phyloP scores from a whole-genome alignment of 352 stramenopile genomes.

The Saprolegnia parasitica region DNA sequence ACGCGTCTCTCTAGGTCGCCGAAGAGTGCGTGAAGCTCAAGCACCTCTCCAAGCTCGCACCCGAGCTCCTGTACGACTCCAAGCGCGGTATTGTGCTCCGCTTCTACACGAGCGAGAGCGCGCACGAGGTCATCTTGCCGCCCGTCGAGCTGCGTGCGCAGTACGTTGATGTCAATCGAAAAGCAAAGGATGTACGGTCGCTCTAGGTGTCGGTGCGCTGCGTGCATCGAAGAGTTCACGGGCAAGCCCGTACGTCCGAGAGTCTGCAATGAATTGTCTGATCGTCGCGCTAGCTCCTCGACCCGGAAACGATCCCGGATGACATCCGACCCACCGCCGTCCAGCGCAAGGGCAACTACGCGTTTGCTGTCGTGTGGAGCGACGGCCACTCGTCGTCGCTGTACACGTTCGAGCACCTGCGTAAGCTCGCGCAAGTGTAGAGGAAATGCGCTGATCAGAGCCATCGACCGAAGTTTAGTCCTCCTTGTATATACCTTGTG shows the following conservation, averaged over 20 bases:
- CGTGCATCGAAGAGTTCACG: constrained; percentile 86
- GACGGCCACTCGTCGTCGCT: constrained; percentile 95
- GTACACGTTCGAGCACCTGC: constrained; percentile 93
- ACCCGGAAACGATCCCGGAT: constrained; percentile 59
- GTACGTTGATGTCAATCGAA: constrained; percentile 33
- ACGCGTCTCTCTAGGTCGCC: constrained; percentile 45
- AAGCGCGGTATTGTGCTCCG: constrained; percentile 75
- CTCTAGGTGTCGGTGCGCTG: constrained; percentile 67
- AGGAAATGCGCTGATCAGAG: neutral
- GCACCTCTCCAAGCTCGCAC: constrained; percentile 57
- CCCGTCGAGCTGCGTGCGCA: constrained; percentile 64
- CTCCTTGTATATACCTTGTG: neutral
- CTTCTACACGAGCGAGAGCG: constrained; percentile 59
- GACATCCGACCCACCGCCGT: constrained; percentile 77
- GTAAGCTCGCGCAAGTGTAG: constrained; percentile 35
- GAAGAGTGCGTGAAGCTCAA: constrained; percentile 76
- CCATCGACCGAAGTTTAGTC: neutral
- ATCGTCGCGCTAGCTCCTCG: constrained; percentile 48
- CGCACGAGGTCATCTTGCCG: constrained; percentile 71
- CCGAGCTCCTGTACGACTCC: constrained; percentile 75
- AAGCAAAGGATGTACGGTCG: neutral
- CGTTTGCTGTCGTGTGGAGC: constrained; percentile 95
- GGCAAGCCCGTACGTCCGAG: constrained; percentile 53
- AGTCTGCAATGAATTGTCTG: neutral
- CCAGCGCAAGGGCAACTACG: constrained; percentile 96